phyloP scores from a whole-genome alignment of 805 yeast species.

The Nakazawaea peltata region DNA sequence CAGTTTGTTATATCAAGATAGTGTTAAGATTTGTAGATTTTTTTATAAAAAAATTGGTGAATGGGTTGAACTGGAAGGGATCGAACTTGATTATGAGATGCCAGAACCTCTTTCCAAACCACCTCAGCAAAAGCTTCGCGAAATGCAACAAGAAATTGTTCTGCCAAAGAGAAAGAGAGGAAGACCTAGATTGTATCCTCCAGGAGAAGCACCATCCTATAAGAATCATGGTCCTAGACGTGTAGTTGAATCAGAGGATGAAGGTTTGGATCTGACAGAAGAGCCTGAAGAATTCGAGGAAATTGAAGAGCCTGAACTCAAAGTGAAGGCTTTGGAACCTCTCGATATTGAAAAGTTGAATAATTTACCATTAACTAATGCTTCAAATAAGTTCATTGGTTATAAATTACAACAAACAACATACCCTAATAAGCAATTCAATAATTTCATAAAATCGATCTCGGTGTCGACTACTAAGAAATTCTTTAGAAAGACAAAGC shows the following conservation, averaged over 20 bases:
- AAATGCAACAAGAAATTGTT: conserved; percentile 10
- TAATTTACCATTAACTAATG: neutral
- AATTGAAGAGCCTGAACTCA: neutral
- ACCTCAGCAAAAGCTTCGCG: conserved; percentile 13
- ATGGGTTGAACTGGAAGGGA: conserved; percentile 11
- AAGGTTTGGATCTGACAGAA: neutral
- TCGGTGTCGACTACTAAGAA: conserved; percentile 3
- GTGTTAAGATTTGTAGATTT: conserved; percentile 47
- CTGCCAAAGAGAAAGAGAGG: conserved; percentile 19
- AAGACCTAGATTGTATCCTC: conserved; percentile 16
- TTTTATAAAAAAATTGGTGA: conserved; percentile 33
- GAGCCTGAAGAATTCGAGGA: neutral
- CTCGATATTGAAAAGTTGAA: neutral
- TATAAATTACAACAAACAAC: conserved; percentile 1
- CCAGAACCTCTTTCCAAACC: conserved; percentile 7
- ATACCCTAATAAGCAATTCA: neutral
- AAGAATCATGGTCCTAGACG: too few relatives aligned
- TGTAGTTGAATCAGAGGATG: conserved; percentile 10
- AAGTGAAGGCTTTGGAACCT: conserved; percentile 1
- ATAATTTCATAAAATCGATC: conserved; percentile 7
- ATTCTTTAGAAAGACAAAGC: conserved; percentile 2
- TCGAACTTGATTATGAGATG: conserved; percentile 1
- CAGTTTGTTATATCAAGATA: conserved; percentile 65
- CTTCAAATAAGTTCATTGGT: conserved; percentile 6
- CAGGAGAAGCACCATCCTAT: conserved; percentile 9